Conservation (phyloP, 805 yeast species). For the Ogataea philodendri region DNA sequence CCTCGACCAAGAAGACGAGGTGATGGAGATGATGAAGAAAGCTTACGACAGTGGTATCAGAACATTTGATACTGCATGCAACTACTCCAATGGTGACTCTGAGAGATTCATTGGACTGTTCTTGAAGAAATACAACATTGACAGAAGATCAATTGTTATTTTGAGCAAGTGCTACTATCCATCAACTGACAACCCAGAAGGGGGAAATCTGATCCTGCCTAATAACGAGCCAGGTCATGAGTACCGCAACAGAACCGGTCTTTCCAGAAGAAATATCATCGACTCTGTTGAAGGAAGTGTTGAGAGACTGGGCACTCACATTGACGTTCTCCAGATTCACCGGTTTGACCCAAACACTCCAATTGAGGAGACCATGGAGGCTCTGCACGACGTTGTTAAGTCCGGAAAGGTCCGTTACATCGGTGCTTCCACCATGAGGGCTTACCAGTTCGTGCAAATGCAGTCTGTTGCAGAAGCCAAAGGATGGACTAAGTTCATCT, state of each 20-base stretch:
- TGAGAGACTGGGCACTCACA: constrained; percentile 49
- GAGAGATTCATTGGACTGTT: constrained; percentile 55
- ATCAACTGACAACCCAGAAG: constrained; percentile 26
- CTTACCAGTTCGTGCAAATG: constrained; percentile 51
- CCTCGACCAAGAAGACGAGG: constrained; percentile 45
- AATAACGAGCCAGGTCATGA: constrained; percentile 22
- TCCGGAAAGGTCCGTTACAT: constrained; percentile 51
- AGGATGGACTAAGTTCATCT: constrained; percentile 57
- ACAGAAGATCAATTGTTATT: constrained; percentile 53
- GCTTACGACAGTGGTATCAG: constrained; percentile 48
- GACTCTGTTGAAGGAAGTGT: constrained; percentile 43
- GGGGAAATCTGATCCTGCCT: constrained; percentile 19
- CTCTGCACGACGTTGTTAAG: constrained; percentile 51
- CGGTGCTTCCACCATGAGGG: constrained; percentile 63
- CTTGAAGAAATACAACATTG: constrained; percentile 48
- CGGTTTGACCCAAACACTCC: constrained; percentile 49
- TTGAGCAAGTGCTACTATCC: constrained; percentile 44
- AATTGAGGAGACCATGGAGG: constrained; percentile 53
- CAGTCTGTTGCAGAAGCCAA: constrained; percentile 56
- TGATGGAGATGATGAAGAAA: constrained; percentile 43
- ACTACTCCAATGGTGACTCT: constrained; percentile 47
- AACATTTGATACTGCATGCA: constrained; percentile 52
- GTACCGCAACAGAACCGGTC: constrained; percentile 37
- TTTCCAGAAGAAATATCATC: constrained; percentile 45
- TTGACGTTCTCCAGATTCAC: constrained; percentile 57